phyloP scores from a whole-genome alignment of 441 rosid species.

The Euphorbia celastroides region DNA sequence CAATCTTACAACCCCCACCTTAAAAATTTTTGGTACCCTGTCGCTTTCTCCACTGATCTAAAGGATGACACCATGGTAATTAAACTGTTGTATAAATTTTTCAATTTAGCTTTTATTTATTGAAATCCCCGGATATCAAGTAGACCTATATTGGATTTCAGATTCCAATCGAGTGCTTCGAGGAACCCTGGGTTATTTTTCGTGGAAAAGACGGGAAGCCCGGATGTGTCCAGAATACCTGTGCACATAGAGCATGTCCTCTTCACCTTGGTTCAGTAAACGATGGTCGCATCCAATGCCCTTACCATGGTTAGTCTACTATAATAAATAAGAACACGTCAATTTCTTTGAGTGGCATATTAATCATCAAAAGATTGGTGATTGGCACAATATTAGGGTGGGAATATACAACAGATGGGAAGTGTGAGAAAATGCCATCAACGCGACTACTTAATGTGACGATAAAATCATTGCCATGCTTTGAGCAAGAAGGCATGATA shows the following conservation, averaged over 20 bases:
- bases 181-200: conserved; percentile 90
- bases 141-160: conserved; percentile 21
- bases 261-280: conserved; percentile 92
- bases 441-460: conserved; percentile 60
- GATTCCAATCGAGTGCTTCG: conserved; percentile 94
- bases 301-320: conserved; percentile 79
- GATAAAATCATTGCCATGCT: conserved; percentile 74
- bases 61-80: conserved; percentile 83
- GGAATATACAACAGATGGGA: conserved; percentile 92
- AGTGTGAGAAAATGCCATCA: conserved; percentile 91
- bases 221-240: conserved; percentile 86
- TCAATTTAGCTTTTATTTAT: not conserved
- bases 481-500: conserved; percentile 92
- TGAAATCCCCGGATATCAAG: not conserved
- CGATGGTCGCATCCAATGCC: conserved; percentile 90
- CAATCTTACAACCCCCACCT: conserved; percentile 61
- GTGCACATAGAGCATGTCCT: conserved; percentile 98
- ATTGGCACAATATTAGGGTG: conserved; percentile 49
- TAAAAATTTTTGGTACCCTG: conserved; percentile 93
- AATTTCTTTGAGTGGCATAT: not conserved
- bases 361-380: conserved; percentile 14
- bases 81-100: conserved; percentile 18
- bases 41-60: conserved; percentile 73
- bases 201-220: conserved; percentile 89
- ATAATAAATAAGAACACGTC: not conserved